Conservation (phyloP, 2,329 filamentous ascomycete genomes). For the Lachnellula occidentalis region DNA sequence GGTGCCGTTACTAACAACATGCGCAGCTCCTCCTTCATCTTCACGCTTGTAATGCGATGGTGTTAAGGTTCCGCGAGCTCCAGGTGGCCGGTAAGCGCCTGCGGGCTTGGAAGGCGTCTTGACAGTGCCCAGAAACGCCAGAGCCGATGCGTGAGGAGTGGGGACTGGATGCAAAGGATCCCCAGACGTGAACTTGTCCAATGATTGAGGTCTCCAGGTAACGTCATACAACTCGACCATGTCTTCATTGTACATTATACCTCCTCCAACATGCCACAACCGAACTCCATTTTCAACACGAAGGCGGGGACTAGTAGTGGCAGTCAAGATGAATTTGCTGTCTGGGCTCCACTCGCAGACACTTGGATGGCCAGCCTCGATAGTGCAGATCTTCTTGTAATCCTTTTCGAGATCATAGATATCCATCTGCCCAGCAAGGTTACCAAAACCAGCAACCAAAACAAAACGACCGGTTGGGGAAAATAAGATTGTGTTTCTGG, state of each 20-base stretch:
- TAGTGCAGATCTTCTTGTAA: conserved; percentile 85
- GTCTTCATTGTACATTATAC: conserved; percentile 91
- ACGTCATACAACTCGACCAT: conserved; percentile 93
- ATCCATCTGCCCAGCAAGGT: conserved; percentile 95
- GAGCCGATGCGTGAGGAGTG: conserved; percentile 73
- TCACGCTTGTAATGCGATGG: conserved; percentile 96
- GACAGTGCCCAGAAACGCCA: conserved; percentile 73
- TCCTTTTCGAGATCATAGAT: conserved; percentile 95
- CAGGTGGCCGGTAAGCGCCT: conserved; percentile 93
- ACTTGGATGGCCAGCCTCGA: conserved; percentile 92
- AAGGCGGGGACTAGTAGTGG: conserved; percentile 92
- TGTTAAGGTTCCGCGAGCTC: conserved; percentile 81
- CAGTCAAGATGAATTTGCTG: conserved; percentile 90
- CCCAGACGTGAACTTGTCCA: conserved; percentile 51
- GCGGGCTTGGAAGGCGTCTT: conserved; percentile 96
- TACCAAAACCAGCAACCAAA: conserved; percentile 92
- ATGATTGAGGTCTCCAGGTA: conserved; percentile 73
- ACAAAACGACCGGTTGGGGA: conserved; percentile 91
- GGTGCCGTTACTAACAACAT: conserved; percentile 71
- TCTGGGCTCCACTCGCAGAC: conserved; percentile 98
- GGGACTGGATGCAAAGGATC: conserved; percentile 73
- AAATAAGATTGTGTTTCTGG: conserved; percentile 92
- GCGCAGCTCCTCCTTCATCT: conserved; percentile 90
- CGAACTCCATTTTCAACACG: conserved; percentile 96
- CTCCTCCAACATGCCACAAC: conserved; percentile 86